phyloP scores from a whole-genome alignment of 2,329 filamentous ascomycete genomes.

The Ophiostoma piceae region DNA sequence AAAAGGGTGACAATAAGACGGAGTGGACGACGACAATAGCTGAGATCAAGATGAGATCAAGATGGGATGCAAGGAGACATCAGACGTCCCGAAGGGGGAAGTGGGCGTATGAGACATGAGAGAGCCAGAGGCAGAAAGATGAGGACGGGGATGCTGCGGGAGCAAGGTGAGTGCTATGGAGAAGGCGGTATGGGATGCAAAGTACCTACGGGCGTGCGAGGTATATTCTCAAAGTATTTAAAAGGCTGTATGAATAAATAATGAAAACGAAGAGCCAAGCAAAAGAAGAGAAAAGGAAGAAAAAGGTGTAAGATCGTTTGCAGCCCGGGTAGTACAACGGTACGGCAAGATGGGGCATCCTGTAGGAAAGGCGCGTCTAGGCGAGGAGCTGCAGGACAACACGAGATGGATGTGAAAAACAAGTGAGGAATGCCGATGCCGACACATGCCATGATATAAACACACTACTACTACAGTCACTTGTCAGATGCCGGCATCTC shows the following conservation, averaged over 20 bases:
- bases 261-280: neutral
- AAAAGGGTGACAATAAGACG: neutral
- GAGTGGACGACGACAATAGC: neutral
- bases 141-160: slow-evolving; percentile 4
- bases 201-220: neutral
- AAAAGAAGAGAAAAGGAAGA: neutral
- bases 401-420: slow-evolving; percentile 2
- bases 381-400: slow-evolving; percentile 16
- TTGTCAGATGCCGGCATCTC: neutral
- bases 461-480: neutral
- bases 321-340: slow-evolving; percentile 6
- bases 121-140: neutral
- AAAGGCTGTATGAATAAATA: neutral
- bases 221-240: neutral
- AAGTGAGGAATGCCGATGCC: neutral
- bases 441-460: neutral
- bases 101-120: slow-evolving; percentile 4
- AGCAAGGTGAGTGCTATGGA: neutral
- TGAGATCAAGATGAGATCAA: slow-evolving; percentile 9
- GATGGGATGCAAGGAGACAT: slow-evolving; percentile 9
- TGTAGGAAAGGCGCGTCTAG: slow-evolving; percentile 12
- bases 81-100: slow-evolving; percentile 6
- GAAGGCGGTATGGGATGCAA: neutral
- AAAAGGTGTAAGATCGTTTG: neutral
- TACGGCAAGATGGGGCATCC: slow-evolving; percentile 9